Evolutionary conservation across 345 rosid genomes (phyloP).

Genomic region (Boechera retrofracta): DNA sequence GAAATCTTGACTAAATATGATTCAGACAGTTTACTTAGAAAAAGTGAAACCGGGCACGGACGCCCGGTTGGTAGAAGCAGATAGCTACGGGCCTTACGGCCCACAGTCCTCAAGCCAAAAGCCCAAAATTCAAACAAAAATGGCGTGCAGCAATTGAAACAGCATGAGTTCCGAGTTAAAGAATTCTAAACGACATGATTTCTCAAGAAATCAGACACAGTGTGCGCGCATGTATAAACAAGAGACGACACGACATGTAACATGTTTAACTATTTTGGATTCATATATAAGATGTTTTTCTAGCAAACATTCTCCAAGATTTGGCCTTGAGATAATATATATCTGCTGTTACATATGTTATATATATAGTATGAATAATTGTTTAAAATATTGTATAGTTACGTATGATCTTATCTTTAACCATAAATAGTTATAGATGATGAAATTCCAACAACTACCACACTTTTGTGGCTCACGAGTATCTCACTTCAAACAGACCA

Average conservation of each 20-base stretch:
- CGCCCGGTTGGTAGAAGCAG: neutral
- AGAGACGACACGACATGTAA: no score
- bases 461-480: constrained; percentile 44
- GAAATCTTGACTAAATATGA: neutral
- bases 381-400: neutral
- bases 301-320: constrained; percentile 18
- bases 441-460: constrained; percentile 45
- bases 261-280: neutral
- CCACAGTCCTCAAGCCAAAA: neutral
- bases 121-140: constrained; percentile 6
- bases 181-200: no score
- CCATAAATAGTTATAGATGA: constrained; percentile 33
- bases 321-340: neutral
- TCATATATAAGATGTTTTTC: neutral
- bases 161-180: neutral
- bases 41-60: neutral
- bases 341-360: neutral
- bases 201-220: no score
- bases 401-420: constrained; percentile 22
- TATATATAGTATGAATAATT: constrained; percentile 13
- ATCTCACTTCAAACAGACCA: constrained; percentile 46
- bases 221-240: no score
- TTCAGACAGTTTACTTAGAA: neutral
- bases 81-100: neutral
- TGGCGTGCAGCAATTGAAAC: neutral